phyloP scores from a whole-genome alignment of 2,329 filamentous ascomycete genomes.

The Neofusicoccum ribis region DNA sequence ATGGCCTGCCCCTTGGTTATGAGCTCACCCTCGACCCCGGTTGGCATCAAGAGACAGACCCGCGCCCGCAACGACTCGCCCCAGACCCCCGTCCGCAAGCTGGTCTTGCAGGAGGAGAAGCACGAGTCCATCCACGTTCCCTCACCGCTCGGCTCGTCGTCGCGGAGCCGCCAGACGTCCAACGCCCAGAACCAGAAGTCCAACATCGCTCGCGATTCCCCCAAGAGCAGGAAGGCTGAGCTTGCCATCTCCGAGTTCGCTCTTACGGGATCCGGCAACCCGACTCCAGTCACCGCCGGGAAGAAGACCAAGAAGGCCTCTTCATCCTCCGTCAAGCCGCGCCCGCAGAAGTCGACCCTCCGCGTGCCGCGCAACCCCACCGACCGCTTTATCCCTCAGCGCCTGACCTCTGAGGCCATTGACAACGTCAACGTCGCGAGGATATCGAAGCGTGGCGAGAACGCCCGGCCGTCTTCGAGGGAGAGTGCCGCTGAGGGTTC shows the following conservation, averaged over 20 bases:
- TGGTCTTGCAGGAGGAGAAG: conserved; percentile 20
- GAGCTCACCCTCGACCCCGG: conserved; percentile 18
- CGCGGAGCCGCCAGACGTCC: conserved; percentile 16
- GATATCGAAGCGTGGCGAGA: conserved; percentile 8
- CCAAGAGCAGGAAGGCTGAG: conserved; percentile 85
- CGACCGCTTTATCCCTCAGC: conserved; percentile 96
- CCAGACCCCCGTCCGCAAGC: conserved; percentile 18
- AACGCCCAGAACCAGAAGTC: conserved; percentile 95
- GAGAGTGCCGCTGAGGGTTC: conserved; percentile 70
- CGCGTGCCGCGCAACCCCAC: conserved; percentile 63
- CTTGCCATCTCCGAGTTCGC: conserved; percentile 91
- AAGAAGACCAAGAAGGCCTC: conserved; percentile 49
- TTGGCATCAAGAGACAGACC: conserved; percentile 19
- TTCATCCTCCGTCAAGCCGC: conserved; percentile 37
- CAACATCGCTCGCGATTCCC: conserved; percentile 77
- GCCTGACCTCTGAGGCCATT: conserved; percentile 84
- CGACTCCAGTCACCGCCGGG: conserved; percentile 46
- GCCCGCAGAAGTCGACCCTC: conserved; percentile 16
- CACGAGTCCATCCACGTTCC: conserved; percentile 18
- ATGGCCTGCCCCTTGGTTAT: conserved; percentile 20
- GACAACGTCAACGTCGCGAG: conserved; percentile 69
- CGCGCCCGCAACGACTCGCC: conserved; percentile 13
- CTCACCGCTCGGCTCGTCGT: conserved; percentile 14
- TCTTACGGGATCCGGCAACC: conserved; percentile 75
- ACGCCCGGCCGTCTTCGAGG: conserved; percentile 71